phyloP scores from a whole-genome alignment of 1,284 basidiomycete genomes.

The Trichosporon ovoides region DNA sequence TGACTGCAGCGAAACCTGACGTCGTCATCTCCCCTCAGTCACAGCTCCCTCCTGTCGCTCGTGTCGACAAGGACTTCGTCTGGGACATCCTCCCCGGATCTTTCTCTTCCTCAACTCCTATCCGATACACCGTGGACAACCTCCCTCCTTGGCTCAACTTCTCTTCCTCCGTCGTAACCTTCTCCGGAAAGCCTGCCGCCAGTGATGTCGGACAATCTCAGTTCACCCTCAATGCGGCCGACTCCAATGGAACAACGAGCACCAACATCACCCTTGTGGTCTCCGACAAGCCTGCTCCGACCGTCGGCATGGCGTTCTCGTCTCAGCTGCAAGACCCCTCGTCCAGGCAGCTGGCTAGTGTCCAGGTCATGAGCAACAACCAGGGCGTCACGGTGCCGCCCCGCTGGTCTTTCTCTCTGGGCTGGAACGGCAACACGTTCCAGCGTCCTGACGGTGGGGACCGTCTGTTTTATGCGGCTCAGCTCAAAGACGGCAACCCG shows the following conservation, averaged over 20 bases:
- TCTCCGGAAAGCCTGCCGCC: slow-evolving; percentile 37
- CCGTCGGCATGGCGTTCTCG: slow-evolving; percentile 40
- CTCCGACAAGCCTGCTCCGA: slow-evolving; percentile 40
- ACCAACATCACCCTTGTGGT: slow-evolving; percentile 47
- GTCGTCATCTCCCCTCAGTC: slow-evolving; percentile 22
- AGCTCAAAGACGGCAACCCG: slow-evolving; percentile 34
- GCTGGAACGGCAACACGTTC: slow-evolving; percentile 50
- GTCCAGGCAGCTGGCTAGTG: slow-evolving; percentile 41
- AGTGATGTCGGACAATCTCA: slow-evolving; percentile 34
- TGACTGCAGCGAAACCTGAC: slow-evolving; percentile 36
- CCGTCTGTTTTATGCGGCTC: slow-evolving; percentile 48
- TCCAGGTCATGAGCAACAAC: slow-evolving; percentile 34
- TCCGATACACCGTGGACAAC: slow-evolving; percentile 43
- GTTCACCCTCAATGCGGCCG: slow-evolving; percentile 38
- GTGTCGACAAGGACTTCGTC: slow-evolving; percentile 41
- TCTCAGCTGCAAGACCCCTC: slow-evolving; percentile 43
- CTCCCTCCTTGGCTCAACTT: slow-evolving; percentile 53
- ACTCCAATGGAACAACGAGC: slow-evolving; percentile 27
- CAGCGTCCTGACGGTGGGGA: slow-evolving; percentile 23
- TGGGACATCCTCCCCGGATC: slow-evolving; percentile 47
- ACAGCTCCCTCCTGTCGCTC: slow-evolving; percentile 51
- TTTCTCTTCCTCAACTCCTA: slow-evolving; percentile 42
- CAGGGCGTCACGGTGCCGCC: slow-evolving; percentile 47
- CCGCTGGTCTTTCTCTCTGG: slow-evolving; percentile 55
- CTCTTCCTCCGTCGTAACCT: slow-evolving; percentile 29